Evolutionary conservation across 2,329 filamentous ascomycete species (phyloP).

Genomic region (Pseudogymnoascus destructans): DNA sequence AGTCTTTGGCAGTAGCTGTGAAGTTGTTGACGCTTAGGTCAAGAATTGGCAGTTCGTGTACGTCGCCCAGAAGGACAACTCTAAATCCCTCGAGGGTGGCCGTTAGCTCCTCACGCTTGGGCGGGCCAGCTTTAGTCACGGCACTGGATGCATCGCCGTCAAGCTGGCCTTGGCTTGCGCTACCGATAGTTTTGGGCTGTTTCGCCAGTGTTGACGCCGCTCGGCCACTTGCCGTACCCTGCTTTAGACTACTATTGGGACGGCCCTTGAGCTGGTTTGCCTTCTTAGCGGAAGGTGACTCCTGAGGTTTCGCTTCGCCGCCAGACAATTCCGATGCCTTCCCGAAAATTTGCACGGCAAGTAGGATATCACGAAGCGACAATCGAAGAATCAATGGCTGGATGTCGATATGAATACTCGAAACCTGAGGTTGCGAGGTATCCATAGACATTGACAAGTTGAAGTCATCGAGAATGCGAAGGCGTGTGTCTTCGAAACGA

Average conservation of each 20-base stretch:
- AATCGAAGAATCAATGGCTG: conserved; percentile 84
- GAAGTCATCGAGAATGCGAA: conserved; percentile 94
- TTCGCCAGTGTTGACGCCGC: conserved; percentile 40
- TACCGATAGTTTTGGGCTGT: conserved; percentile 26
- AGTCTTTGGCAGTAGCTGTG: conserved; percentile 71
- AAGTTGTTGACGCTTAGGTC: conserved; percentile 91
- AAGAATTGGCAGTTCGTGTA: conserved; percentile 88
- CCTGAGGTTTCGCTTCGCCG: conserved; percentile 39
- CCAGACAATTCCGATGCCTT: conserved; percentile 79
- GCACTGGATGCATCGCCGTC: conserved; percentile 31
- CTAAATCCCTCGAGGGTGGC: conserved; percentile 78
- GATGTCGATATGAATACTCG: conserved; percentile 72
- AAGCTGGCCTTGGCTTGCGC: conserved; percentile 3
- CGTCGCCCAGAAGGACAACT: conserved; percentile 85
- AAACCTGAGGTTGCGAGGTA: conserved; percentile 46
- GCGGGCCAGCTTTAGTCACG: conserved; percentile 38
- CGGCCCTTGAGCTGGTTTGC: conserved; percentile 35
- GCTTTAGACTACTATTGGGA: conserved; percentile 31
- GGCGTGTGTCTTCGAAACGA: conserved; percentile 76
- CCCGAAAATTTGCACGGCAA: conserved; percentile 83
- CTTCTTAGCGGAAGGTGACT: conserved; percentile 38
- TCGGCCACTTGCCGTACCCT: conserved; percentile 43
- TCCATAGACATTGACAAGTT: conserved; percentile 85
- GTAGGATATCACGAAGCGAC: conserved; percentile 84
- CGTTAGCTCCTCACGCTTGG: conserved; percentile 61